Evolutionary conservation across 2,329 filamentous ascomycete species (phyloP), one percentile per base, ranked within the genome.

Genomic region (Neonectria faginata): DNA sequence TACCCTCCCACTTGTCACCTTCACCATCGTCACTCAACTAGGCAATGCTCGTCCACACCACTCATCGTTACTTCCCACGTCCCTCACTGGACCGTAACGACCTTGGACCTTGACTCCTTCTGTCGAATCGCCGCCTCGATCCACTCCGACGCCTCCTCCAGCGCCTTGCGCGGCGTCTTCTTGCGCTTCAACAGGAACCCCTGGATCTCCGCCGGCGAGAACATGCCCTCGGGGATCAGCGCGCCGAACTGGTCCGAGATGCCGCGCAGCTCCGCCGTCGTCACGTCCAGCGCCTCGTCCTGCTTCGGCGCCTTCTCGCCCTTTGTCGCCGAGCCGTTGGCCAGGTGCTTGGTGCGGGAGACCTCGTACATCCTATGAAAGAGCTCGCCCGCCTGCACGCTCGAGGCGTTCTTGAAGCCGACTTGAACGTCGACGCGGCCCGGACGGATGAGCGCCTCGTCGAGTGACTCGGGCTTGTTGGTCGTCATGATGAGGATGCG

Each of bases 401-500:
- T 89, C 2, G 84, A 86, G 1, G 88, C 87, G 66, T 86, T 85
- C 22, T 80, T 83, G 76, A 94, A 92, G 11, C 81, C 81, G 1
- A 94, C 86, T 70, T 91, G 88, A 44, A 91, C 80, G 67, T 94
- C 92, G 4, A 94, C 89, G 1, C 91, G 84, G 1, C 92, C 91
- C 0, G 92, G 91, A 0, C 92, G 84, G 54, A 94, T 89, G 6
- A 96, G 84, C 0, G 91, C 92, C 50, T 89, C 85, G 73, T 94
- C 92, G 0, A 95, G 85, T 14, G 86, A 84, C 70, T 94, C 89
- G 3, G 90, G 90, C 64, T 88, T 86, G 78, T 95, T 96, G 33
- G 91, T 93, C 0, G 92, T 94, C 90, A 94, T 93, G 79, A 95
- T 89, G 18, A 95, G 85, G 12, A 95, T 87, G 50, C 91, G 87